These are phyloP conservation scores for Didymella glomerata DNA, from an alignment of 2,329 filamentous ascomycete genomes.

Conservation along the genomic window DNA sequence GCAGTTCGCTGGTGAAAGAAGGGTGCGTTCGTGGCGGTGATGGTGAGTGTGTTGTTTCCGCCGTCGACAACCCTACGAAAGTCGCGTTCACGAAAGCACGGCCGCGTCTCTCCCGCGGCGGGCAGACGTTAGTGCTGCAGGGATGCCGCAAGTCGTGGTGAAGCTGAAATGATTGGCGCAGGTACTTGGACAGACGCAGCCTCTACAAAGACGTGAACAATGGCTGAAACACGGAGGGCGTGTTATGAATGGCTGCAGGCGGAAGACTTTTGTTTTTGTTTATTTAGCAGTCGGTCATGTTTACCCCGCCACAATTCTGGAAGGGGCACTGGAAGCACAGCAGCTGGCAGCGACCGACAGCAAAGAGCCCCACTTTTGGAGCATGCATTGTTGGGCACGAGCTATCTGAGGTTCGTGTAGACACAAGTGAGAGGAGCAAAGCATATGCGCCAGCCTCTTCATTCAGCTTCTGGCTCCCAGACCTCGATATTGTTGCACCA, in stretches of 20 bases:
- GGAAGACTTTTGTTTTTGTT: constrained; percentile 1
- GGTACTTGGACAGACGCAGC: constrained; percentile 3
- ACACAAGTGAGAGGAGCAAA: background rate
- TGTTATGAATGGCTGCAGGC: background rate
- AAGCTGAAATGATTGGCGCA: constrained; percentile 28
- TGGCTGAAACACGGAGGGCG: constrained; percentile 11
- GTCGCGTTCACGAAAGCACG: constrained; percentile 27
- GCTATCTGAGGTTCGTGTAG: too few relatives aligned
- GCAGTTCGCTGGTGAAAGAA: background rate
- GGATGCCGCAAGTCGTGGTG: constrained; percentile 28
- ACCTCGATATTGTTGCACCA: constrained; percentile 37
- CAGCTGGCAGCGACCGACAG: background rate
- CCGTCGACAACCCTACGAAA: constrained; percentile 24
- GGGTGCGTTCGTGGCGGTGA: constrained; percentile 28
- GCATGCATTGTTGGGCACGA: too few relatives aligned
- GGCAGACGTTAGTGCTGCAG: constrained; percentile 29
- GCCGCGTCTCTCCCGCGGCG: constrained; percentile 25
- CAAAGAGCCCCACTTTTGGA: constrained; percentile 1
- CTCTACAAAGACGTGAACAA: constrained; percentile 8
- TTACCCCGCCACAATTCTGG: constrained; percentile 9
- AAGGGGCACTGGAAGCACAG: background rate
- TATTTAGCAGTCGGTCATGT: constrained; percentile 5
- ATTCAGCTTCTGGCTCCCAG: constrained; percentile 30
- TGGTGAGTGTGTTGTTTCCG: constrained; percentile 33
- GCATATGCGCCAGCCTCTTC: background rate